Conservation (phyloP, 306 rosid genomes). For the Ormosia semicastrata region DNA sequence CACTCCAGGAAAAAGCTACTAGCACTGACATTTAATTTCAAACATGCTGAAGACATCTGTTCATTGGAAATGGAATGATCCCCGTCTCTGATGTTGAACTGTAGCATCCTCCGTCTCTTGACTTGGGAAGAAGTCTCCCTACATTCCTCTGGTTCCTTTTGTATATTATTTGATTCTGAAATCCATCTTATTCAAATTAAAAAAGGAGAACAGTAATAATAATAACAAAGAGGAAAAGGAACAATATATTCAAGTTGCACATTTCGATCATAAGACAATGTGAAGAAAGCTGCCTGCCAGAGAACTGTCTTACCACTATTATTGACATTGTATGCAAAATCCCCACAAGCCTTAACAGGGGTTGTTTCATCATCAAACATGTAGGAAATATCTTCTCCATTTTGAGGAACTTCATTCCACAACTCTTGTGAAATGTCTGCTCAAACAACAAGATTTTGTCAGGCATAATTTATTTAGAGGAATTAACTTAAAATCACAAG, state of each 20-base stretch:
- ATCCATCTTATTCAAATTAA: conserved; percentile 29
- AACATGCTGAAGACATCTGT: conserved; percentile 50
- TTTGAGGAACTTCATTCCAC: conserved; percentile 67
- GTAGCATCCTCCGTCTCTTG: conserved; percentile 87
- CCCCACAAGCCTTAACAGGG: conserved; percentile 85
- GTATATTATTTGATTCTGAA: conserved; percentile 62
- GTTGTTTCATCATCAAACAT: conserved; percentile 86
- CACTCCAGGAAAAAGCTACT: conserved; percentile 21
- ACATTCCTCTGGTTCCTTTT: conserved; percentile 49
- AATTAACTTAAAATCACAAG: not conserved
- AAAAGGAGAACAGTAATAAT: conserved; percentile 12
- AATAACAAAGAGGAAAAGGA: not conserved
- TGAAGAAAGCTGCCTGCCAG: not conserved
- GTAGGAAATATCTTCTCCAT: conserved; percentile 56
- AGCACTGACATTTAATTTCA: conserved; percentile 63
- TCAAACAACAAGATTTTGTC: conserved; percentile 24
- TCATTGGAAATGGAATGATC: conserved; percentile 42
- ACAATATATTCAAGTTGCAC: not conserved
- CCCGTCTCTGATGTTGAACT: conserved; percentile 47
- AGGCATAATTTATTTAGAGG: not conserved
- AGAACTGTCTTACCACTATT: conserved; percentile 42
- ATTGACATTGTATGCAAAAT: conserved; percentile 54
- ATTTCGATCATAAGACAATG: not conserved
- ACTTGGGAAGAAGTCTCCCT: conserved; percentile 63
- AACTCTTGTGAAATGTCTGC: conserved; percentile 51